Evolutionary conservation across 2,329 filamentous ascomycete species (phyloP).

Genomic region (Diaporthe ampelina): DNA sequence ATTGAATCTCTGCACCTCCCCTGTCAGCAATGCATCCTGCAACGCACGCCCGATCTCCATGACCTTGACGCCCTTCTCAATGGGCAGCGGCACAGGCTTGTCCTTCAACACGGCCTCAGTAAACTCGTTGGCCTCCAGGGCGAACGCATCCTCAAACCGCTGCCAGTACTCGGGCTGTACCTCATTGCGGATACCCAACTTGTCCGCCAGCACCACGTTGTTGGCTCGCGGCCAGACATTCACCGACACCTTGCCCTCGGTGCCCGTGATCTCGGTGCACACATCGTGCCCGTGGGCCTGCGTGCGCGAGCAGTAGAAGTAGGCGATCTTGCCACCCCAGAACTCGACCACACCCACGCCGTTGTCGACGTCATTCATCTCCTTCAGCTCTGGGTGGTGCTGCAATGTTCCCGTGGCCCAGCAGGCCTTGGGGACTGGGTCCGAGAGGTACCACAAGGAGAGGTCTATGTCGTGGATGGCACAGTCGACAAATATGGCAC

Average conservation of each 20-base stretch:
- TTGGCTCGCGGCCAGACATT: constrained; percentile 68
- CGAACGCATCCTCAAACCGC: constrained; percentile 73
- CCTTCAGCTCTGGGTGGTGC: constrained; percentile 68
- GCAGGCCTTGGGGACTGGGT: constrained; percentile 67
- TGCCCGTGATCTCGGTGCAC: constrained; percentile 76
- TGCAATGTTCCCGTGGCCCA: constrained; percentile 70
- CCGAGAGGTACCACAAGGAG: constrained; percentile 73
- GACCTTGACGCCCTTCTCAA: constrained; percentile 69
- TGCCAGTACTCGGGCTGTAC: constrained; percentile 75
- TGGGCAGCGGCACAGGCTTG: constrained; percentile 66
- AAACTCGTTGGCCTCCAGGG: constrained; percentile 75
- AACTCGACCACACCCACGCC: constrained; percentile 78
- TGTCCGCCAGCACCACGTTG: constrained; percentile 63
- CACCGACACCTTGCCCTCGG: constrained; percentile 72
- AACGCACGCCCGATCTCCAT: constrained; percentile 73
- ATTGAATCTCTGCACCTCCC: neutral
- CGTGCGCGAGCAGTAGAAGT: constrained; percentile 75
- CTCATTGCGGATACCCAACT: constrained; percentile 66
- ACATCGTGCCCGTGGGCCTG: constrained; percentile 79
- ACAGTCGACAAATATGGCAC: constrained; percentile 80
- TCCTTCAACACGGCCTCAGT: constrained; percentile 70
- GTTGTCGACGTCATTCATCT: constrained; percentile 73
- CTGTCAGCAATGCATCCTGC: constrained; percentile 58
- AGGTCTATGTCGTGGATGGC: constrained; percentile 80
- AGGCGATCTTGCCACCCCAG: constrained; percentile 72